Evolutionary conservation across 306 rosid genomes (phyloP).

Genomic region (Dryas alaskensis): DNA sequence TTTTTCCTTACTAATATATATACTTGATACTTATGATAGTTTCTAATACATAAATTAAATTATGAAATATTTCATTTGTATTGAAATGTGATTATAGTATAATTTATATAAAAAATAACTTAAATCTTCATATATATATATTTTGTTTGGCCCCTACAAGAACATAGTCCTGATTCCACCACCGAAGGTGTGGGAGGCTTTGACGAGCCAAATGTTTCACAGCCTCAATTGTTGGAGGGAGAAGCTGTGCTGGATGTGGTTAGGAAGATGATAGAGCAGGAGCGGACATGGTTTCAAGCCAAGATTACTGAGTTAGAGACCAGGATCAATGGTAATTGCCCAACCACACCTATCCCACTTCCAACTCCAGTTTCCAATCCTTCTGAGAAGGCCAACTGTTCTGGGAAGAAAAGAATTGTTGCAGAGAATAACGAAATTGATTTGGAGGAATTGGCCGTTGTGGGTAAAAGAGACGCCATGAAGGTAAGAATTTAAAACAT

Average conservation of each 20-base stretch:
- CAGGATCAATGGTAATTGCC: constrained; percentile 5
- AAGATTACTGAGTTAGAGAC: constrained; percentile 19
- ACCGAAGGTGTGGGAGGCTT: neutral
- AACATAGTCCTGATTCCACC: too few relatives aligned
- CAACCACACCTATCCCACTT: neutral
- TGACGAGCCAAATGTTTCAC: neutral
- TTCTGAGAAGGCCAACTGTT: neutral
- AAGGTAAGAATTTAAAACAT: constrained; percentile 1
- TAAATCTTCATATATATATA: too few relatives aligned
- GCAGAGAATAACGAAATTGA: neutral
- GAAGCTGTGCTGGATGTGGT: constrained; percentile 9
- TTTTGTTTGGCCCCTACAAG: too few relatives aligned
- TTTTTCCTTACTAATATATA: too few relatives aligned
- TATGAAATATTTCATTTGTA: too few relatives aligned
- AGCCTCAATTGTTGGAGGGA: neutral
- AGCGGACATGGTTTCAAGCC: constrained; percentile 6
- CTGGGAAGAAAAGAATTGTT: neutral
- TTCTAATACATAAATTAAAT: too few relatives aligned
- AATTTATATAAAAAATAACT: too few relatives aligned
- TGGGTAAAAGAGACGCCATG: neutral
- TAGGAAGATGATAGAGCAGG: constrained; percentile 15
- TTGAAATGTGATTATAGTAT: too few relatives aligned
- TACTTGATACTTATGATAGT: too few relatives aligned
- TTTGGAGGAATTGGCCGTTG: neutral
- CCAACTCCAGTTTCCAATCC: neutral